phyloP scores from a whole-genome alignment of 176 grass and related monocot genomes.

The Leersia perrieri region DNA sequence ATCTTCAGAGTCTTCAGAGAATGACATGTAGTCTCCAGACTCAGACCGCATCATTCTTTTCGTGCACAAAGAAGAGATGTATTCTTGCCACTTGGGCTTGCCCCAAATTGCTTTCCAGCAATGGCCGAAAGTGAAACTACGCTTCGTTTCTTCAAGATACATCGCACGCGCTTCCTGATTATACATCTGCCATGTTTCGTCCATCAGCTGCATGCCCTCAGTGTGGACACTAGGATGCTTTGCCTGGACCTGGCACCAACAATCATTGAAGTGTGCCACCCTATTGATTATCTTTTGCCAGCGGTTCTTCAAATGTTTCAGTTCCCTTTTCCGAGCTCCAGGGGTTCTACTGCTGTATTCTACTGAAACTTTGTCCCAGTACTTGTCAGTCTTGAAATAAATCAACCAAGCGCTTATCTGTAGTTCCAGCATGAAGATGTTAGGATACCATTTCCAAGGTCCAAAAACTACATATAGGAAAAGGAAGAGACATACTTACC shows the following conservation, averaged over 20 bases:
- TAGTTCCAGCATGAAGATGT: constrained; percentile 19
- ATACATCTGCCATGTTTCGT: constrained; percentile 38
- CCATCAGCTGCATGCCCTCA: constrained; percentile 32
- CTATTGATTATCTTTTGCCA: constrained; percentile 33
- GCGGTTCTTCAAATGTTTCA: constrained; percentile 18
- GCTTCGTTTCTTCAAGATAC: constrained; percentile 30
- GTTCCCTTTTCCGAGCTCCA: constrained; percentile 24
- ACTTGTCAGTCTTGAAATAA: background rate
- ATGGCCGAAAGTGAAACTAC: constrained; percentile 20
- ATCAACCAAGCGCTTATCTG: constrained; percentile 40
- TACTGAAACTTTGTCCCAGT: constrained; percentile 15
- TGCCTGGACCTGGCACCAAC: constrained; percentile 22
- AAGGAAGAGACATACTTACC: constrained; percentile 13
- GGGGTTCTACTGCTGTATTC: constrained; percentile 33
- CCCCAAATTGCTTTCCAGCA: constrained; percentile 35
- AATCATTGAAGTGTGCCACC: constrained; percentile 35
- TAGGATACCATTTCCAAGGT: background rate
- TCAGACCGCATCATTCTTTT: constrained; percentile 14
- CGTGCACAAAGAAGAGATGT: constrained; percentile 32
- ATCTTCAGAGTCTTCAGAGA: constrained; percentile 32
- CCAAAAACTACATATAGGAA: background rate
- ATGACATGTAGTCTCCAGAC: background rate
- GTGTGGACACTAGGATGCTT: constrained; percentile 33
- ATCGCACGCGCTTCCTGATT: constrained; percentile 18
- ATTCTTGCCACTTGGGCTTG: constrained; percentile 37